A percentile compares a stretch with the other conserved stretches of the same genome.
These are phyloP conservation scores for Boletus vinaceobasis DNA, from an alignment of 768 basidiomycete genomes.

Conservation along the genomic window DNA sequence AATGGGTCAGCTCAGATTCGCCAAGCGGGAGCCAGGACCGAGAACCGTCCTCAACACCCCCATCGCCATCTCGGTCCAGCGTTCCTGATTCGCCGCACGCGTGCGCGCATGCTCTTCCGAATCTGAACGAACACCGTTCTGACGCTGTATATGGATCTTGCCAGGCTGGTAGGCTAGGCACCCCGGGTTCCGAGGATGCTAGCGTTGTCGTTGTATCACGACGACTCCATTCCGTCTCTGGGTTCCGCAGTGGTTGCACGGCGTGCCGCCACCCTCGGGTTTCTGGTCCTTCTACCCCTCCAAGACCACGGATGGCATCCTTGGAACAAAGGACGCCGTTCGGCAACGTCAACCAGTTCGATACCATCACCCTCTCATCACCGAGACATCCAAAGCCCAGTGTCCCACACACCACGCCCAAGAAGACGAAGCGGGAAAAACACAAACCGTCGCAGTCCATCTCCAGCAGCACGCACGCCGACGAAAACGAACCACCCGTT, in stretches of 20 bases:
- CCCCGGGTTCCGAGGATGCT: constrained; percentile 17
- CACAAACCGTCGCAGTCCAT: neutral
- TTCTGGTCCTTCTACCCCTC: constrained; percentile 10
- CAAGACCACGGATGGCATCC: constrained; percentile 2
- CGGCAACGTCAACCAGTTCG: neutral
- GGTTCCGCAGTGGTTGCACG: constrained; percentile 29
- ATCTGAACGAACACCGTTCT: constrained; percentile 1
- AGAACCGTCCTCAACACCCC: neutral
- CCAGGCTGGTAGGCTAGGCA: neutral
- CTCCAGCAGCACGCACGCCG: neutral
- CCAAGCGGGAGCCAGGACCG: constrained; percentile 1
- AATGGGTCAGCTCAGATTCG: constrained; percentile 15
- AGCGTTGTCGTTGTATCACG: neutral
- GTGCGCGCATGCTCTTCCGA: neutral
- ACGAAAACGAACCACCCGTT: constrained; percentile 21
- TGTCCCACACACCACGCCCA: neutral
- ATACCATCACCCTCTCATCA: neutral
- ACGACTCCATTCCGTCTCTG: constrained; percentile 9
- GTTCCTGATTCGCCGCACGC: constrained; percentile 1
- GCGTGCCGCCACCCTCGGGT: constrained; percentile 25
- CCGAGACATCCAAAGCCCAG: neutral
- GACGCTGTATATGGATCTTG: neutral
- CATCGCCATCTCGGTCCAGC: constrained; percentile 3
- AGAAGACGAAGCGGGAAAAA: constrained; percentile 9
- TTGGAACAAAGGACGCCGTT: neutral